Evolutionary conservation across 345 rosid genomes (phyloP).

Genomic region (Aquilaria malaccensis): DNA sequence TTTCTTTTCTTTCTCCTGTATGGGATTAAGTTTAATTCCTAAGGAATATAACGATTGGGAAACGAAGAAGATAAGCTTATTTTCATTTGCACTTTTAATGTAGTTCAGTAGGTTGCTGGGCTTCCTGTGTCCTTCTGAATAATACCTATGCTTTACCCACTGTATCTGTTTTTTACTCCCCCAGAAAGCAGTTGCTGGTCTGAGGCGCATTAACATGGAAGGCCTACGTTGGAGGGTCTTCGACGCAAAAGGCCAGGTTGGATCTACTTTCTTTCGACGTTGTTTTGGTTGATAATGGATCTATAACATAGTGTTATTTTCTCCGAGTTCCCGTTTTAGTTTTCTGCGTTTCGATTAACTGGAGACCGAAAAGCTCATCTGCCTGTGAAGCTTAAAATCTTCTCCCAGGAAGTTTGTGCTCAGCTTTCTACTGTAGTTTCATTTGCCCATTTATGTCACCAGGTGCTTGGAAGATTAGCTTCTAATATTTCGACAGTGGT

Average conservation of each 20-base stretch:
- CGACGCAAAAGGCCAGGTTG: slow-evolving; percentile 98
- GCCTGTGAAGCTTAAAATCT: too few relatives aligned
- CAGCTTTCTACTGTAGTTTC: background rate
- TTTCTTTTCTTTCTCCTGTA: background rate
- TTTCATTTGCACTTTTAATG: background rate
- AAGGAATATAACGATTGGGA: too few relatives aligned
- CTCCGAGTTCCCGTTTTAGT: background rate
- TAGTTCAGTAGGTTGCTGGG: background rate
- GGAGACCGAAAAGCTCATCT: background rate
- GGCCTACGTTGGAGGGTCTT: slow-evolving; percentile 96
- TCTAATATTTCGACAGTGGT: slow-evolving; percentile 85
- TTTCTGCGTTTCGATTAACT: background rate
- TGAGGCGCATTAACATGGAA: slow-evolving; percentile 82
- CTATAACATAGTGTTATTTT: background rate
- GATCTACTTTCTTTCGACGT: background rate
- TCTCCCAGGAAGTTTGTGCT: too few relatives aligned
- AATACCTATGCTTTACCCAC: too few relatives aligned
- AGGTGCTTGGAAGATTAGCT: slow-evolving; percentile 98
- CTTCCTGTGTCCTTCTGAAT: background rate
- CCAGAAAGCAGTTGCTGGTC: slow-evolving; percentile 95
- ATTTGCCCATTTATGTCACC: background rate
- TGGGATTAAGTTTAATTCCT: too few relatives aligned
- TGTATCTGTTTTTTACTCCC: slow-evolving; percentile 9
- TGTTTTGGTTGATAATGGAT: background rate
- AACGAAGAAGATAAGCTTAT: too few relatives aligned